A percentile compares a stretch with the other conserved stretches of the same genome.
These are phyloP conservation scores for Liriodendron chinense DNA, from an alignment of 164 flowering plant species.

Conservation along the genomic window DNA sequence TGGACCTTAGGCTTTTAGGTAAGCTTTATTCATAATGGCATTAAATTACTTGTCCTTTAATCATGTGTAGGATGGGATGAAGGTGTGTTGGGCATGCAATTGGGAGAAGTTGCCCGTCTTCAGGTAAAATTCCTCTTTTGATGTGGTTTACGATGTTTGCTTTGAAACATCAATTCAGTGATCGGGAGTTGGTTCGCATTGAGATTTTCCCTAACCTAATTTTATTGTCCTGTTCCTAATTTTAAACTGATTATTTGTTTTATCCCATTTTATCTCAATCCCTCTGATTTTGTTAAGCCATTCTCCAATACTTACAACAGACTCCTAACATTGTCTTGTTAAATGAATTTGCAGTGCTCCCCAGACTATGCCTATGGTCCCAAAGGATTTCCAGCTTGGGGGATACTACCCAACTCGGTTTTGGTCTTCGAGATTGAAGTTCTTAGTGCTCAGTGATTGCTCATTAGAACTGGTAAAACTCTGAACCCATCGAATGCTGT, in stretches of 20 bases:
- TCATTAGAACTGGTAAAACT: background rate
- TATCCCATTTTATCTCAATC: too few species aligned
- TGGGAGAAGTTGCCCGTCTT: constrained; percentile 93
- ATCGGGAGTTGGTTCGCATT: background rate
- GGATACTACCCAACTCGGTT: constrained; percentile 77
- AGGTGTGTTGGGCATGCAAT: constrained; percentile 93
- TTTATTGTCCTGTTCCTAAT: background rate
- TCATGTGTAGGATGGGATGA: constrained; percentile 89
- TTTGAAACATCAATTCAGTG: background rate
- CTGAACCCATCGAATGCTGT: background rate
- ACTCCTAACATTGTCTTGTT: background rate
- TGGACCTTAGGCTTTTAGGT: background rate
- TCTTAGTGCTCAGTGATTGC: constrained; percentile 32
- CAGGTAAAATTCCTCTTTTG: constrained; percentile 37
- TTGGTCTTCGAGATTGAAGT: constrained; percentile 91
- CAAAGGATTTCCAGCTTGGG: constrained; percentile 89
- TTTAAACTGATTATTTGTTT: too few species aligned
- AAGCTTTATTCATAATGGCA: background rate
- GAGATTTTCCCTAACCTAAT: background rate
- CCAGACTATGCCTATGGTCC: constrained; percentile 92
- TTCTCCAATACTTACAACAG: background rate
- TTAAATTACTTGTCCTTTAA: background rate
- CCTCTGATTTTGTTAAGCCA: too few species aligned
- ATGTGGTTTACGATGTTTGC: background rate
- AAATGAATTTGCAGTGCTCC: constrained; percentile 67